phyloP scores from a whole-genome alignment of 768 basidiomycete species.

The Kwoniella pini region DNA sequence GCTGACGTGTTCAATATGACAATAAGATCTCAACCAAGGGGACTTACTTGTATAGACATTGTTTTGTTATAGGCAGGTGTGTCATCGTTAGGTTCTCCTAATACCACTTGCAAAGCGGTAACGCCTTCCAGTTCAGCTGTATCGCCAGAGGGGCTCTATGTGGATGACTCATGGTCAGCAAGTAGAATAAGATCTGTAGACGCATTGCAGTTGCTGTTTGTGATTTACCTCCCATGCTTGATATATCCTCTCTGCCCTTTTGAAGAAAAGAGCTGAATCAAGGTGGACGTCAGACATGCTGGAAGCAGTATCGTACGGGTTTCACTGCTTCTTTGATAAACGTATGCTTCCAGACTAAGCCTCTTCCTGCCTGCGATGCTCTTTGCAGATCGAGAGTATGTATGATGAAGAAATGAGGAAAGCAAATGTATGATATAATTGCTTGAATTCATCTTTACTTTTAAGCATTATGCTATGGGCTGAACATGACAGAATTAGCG shows the following conservation, averaged over 20 bases:
- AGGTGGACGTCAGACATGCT: conserved; percentile 51
- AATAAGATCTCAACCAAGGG: background rate
- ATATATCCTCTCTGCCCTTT: conserved; percentile 48
- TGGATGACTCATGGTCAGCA: background rate
- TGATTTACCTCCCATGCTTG: conserved; percentile 48
- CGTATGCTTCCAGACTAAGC: background rate
- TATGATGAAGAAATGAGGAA: too few relatives aligned
- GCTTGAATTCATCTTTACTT: too few relatives aligned
- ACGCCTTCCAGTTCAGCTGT: conserved; percentile 40
- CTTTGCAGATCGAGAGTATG: too few relatives aligned
- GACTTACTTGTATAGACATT: conserved; percentile 78
- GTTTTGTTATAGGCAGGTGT: conserved; percentile 81
- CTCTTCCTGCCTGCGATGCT: background rate
- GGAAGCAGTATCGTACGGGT: background rate
- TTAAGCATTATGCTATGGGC: too few relatives aligned
- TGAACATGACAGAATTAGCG: too few relatives aligned
- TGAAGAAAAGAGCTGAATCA: conserved; percentile 47
- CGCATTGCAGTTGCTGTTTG: background rate
- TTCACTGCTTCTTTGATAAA: background rate
- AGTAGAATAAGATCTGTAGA: background rate
- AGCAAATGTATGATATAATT: too few relatives aligned
- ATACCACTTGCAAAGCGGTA: conserved; percentile 53
- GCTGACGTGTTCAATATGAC: background rate
- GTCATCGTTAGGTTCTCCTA: conserved; percentile 66
- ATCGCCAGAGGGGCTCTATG: conserved; percentile 35